Base-by-base conservation (phyloP, 495 filamentous ascomycete genomes). In the Podospora sp. region DNA sequence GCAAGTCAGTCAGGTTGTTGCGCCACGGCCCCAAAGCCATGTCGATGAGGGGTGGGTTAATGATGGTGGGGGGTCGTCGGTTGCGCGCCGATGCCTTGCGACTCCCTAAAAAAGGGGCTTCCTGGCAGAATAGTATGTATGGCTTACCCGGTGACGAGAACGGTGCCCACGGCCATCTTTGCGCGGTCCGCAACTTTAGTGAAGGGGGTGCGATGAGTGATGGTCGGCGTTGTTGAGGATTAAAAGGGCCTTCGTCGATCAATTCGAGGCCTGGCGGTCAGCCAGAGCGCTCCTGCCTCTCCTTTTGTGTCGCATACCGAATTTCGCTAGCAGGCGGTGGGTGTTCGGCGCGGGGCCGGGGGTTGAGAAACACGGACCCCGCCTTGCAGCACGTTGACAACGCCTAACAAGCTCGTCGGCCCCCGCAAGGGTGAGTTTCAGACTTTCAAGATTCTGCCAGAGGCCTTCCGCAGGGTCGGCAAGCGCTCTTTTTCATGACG, bases 101-200 rank as follows among this genome's bases (percentile, higher is more conserved):
- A 25, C 64, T 1, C 29, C 29, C 25, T 65, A 22, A 22, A 18
- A 22, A 22, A 18, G 7, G 27, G 62, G 20, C 16, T 22, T 64
- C 40, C 1, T 24, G 29, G 11, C 20, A 20, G 49, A 22, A 21
- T n/a, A n/a, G n/a, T n/a, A n/a, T n/a, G n/a, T n/a, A n/a, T 53
- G 7, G 40, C 91, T 82, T 87, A 97, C 93, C 93, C 93, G 60
- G 93, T 91, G 76, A 97, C 88, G 64, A 97, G 87, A 75, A 97
- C 90, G 50, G 93, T 94, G 81, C 92, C 91, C 63, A 89, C 82
- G 80, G 89, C 72, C 92, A 96, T 95, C 69, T 24, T 72, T 20
- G n/a, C 6, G 29, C 35, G 58, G 24, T 50, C 22, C 50, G n/a
- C 11, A 62, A n/a, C 8, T 33, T 8, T 12, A 11, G 52, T 9